Conservation (phyloP, 202 grass and related monocot genomes). For the Elaeis oleifera region DNA sequence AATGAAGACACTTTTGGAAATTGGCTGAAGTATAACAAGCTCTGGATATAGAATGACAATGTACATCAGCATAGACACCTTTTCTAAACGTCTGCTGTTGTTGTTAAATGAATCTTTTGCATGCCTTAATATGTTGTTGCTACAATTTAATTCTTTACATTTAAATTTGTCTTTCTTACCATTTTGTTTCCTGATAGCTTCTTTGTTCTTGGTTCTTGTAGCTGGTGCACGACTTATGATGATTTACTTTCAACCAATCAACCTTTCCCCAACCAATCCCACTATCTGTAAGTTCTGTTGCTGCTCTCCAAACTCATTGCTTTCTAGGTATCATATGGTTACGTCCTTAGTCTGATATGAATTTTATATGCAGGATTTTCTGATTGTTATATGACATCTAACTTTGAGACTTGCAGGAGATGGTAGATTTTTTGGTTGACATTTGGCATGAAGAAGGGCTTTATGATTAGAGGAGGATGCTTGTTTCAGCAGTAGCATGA, state of each 20-base stretch:
- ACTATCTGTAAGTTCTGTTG: slow-evolving; percentile 49
- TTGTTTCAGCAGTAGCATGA: too few species aligned
- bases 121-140: too few species aligned
- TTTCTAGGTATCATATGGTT: background rate
- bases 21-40: too few species aligned
- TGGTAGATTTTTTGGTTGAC: slow-evolving; percentile 96
- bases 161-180: too few species aligned
- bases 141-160: too few species aligned
- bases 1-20: too few species aligned
- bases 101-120: too few species aligned
- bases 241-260: slow-evolving; percentile 68
- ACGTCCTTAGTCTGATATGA: too few species aligned
- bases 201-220: slow-evolving; percentile 5
- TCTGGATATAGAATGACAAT: too few species aligned
- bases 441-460: slow-evolving; percentile 83
- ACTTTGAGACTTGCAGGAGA: slow-evolving; percentile 41
- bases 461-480: slow-evolving; percentile 39
- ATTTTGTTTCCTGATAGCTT: too few species aligned
- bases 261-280: slow-evolving; percentile 62
- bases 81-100: too few species aligned
- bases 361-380: background rate
- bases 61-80: too few species aligned
- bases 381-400: slow-evolving; percentile 1
- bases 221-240: slow-evolving; percentile 83
- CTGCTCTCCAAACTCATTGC: background rate